A percentile compares a stretch with the other conserved stretches of the same genome.
These are phyloP conservation scores for Penstemon davidsonii DNA, from an alignment of 257 asterid species.

Conservation along the genomic window DNA sequence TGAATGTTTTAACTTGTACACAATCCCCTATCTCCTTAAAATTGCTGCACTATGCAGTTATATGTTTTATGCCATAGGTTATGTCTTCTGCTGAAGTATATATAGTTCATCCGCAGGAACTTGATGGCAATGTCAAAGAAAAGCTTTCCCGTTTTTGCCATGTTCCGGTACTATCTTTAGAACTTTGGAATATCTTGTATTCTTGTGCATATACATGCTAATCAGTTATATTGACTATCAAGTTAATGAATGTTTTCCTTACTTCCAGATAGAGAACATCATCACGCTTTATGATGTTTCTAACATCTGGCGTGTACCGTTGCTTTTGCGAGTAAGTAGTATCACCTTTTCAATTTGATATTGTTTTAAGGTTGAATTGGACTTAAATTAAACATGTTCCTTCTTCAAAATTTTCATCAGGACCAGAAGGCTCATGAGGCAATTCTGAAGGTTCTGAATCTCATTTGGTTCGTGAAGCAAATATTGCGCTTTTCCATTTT, in stretches of 20 bases:
- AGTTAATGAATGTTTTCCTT: conserved; percentile 20
- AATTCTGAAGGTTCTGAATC: conserved; percentile 75
- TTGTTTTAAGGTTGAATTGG: conserved; percentile 17
- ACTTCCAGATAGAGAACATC: conserved; percentile 61
- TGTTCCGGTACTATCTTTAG: conserved; percentile 58
- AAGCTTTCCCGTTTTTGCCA: conserved; percentile 86
- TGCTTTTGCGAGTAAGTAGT: conserved; percentile 70
- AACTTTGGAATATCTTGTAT: conserved; percentile 8
- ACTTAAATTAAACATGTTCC: background rate
- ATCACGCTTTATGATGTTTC: conserved; percentile 80
- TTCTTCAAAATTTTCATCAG: conserved; percentile 37
- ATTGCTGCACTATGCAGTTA: conserved; percentile 2
- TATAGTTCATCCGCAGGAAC: conserved; percentile 53
- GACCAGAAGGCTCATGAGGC: conserved; percentile 95
- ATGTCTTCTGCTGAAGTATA: conserved; percentile 20
- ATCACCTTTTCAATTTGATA: conserved; percentile 13
- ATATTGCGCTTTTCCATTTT: conserved; percentile 9
- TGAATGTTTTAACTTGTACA: background rate
- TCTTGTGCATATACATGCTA: conserved; percentile 14
- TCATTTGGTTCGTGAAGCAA: conserved; percentile 55
- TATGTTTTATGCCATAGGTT: background rate
- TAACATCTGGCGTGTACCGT: conserved; percentile 86
- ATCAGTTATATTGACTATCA: conserved; percentile 14
- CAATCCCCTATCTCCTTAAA: background rate
- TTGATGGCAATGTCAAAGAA: conserved; percentile 66